Conservation (phyloP, 164 flowering plant genomes). For the Vitis rupestris region DNA sequence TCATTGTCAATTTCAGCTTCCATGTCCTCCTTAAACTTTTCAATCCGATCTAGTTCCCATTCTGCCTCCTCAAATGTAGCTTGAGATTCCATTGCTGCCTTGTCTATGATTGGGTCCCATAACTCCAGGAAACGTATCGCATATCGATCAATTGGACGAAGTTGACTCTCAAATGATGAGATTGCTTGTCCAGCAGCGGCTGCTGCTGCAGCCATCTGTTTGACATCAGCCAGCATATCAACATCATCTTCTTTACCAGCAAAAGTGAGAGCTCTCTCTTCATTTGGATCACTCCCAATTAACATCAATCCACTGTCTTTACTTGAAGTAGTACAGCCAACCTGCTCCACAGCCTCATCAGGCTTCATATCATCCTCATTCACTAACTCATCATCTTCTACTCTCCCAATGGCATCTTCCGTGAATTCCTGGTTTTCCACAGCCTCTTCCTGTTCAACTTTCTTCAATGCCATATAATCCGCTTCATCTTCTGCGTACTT, state of each 20-base stretch:
- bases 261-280: conserved; percentile 52
- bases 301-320: conserved; percentile 28
- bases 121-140: conserved; percentile 86
- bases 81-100: conserved; percentile 63
- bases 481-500: conserved; percentile 96
- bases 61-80: conserved; percentile 72
- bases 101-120: conserved; percentile 92
- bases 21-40: conserved; percentile 93
- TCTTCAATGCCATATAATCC: conserved; percentile 98
- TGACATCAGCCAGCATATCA: conserved; percentile 93
- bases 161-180: conserved; percentile 77
- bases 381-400: conserved; percentile 85
- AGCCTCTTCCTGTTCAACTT: conserved; percentile 94
- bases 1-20: conserved; percentile 98
- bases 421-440: conserved; percentile 96
- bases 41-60: conserved; percentile 96
- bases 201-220: conserved; percentile 95
- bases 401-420: conserved; percentile 76
- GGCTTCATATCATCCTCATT: conserved; percentile 75
- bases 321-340: conserved; percentile 24
- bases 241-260: conserved; percentile 67
- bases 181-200: conserved; percentile 91
- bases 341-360: conserved; percentile 63
- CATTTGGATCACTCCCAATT: conserved; percentile 37
- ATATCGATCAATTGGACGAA: conserved; percentile 95